phyloP scores from a whole-genome alignment of 176 grass and related monocot genomes.

The Rhynchospora tenuis region DNA sequence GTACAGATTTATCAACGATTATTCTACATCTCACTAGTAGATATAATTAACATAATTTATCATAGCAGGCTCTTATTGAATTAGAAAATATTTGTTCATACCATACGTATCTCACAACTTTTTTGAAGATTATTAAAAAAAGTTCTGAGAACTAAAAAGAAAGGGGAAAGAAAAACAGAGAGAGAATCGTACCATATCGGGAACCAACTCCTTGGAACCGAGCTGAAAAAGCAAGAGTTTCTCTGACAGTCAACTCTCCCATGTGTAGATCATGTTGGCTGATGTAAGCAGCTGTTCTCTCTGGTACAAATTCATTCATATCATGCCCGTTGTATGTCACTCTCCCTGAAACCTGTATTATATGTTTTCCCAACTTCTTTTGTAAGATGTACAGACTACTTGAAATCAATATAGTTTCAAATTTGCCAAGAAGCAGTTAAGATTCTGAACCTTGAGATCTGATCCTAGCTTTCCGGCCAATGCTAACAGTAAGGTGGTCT shows the following conservation, averaged over 20 bases:
- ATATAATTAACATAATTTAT: no score
- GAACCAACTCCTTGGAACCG: conserved; percentile 85
- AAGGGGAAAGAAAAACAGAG: background rate
- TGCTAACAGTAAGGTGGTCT: conserved; percentile 79
- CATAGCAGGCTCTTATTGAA: no score
- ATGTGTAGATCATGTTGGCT: conserved; percentile 90
- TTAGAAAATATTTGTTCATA: background rate
- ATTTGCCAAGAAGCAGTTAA: background rate
- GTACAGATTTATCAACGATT: background rate
- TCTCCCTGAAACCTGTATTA: conserved; percentile 48
- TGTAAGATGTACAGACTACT: background rate
- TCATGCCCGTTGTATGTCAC: conserved; percentile 87
- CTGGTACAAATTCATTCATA: conserved; percentile 83
- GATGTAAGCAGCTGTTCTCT: conserved; percentile 87
- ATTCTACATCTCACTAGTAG: background rate
- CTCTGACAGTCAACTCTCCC: conserved; percentile 86
- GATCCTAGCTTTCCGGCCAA: conserved; percentile 70
- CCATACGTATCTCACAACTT: background rate
- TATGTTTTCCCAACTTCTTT: background rate
- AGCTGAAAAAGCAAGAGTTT: conserved; percentile 83
- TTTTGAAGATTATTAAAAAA: no score
- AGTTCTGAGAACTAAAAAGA: background rate
- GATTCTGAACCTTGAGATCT: conserved; percentile 50
- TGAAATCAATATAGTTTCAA: background rate
- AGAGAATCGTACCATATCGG: conserved; percentile 47